Evolutionary conservation across 2,329 filamentous ascomycete genomes (phyloP).

Genomic region (Diaporthe citri): DNA sequence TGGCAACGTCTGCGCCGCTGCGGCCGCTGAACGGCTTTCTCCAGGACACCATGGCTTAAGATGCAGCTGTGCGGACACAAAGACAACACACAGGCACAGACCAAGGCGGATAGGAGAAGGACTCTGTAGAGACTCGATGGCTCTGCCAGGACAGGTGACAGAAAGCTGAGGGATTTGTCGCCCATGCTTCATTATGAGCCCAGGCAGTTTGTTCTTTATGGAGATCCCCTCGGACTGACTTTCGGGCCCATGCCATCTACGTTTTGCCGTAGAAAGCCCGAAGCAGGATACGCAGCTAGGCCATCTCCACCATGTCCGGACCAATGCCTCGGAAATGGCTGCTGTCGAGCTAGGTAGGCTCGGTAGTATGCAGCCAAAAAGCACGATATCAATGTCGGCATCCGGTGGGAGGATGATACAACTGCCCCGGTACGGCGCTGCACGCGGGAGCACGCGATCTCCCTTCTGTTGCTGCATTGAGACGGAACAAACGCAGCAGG

Average conservation of each 20-base stretch:
- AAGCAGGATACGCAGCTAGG: not conserved
- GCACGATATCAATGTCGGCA: constrained; percentile 31
- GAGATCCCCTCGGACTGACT: not conserved
- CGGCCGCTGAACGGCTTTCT: constrained; percentile 31
- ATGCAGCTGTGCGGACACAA: not conserved
- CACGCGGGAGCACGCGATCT: constrained; percentile 19
- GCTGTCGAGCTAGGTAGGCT: not conserved
- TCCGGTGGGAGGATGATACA: constrained; percentile 25
- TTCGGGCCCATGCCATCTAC: not conserved
- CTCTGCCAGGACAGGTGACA: not conserved
- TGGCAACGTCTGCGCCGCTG: constrained; percentile 5
- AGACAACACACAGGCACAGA: not conserved
- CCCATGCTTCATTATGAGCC: not conserved
- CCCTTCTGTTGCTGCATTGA: not conserved
- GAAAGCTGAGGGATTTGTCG: not conserved
- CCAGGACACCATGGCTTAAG: constrained; percentile 34
- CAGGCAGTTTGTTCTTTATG: constrained; percentile 5
- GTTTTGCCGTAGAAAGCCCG: constrained; percentile 18
- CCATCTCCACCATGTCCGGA: not conserved
- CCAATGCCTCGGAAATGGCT: constrained; percentile 9
- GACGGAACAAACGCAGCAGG: not conserved
- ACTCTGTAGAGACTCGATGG: not conserved
- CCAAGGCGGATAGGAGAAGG: not conserved
- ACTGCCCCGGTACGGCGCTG: not conserved
- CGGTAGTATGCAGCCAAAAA: not conserved